Evolutionary conservation across 768 basidiomycete species (phyloP).

Genomic region (Asterophora parasitica): DNA sequence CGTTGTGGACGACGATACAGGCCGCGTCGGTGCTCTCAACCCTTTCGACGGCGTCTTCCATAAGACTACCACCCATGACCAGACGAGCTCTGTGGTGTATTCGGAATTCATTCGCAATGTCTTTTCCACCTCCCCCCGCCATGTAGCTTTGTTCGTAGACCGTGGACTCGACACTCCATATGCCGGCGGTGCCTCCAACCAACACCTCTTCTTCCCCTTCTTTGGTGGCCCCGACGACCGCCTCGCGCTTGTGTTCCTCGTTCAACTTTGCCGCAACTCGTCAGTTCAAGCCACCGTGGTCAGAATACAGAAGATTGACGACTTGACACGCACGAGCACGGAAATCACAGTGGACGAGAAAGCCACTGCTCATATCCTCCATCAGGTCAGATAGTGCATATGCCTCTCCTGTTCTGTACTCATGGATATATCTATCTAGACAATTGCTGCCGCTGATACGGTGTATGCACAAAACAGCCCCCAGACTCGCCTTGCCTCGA

Average conservation of each 20-base stretch:
- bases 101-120: constrained; percentile 84
- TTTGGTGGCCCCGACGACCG: constrained; percentile 95
- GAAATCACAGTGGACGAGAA: constrained; percentile 21
- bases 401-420: not conserved
- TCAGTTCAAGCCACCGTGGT: constrained; percentile 70
- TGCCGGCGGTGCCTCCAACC: constrained; percentile 20
- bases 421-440: constrained; percentile 27
- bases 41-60: constrained; percentile 83
- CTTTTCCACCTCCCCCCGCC: constrained; percentile 64
- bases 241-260: constrained; percentile 72
- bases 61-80: constrained; percentile 41
- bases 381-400: constrained; percentile 27
- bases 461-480: constrained; percentile 64
- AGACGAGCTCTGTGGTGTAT: constrained; percentile 53
- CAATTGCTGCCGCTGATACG: constrained; percentile 57
- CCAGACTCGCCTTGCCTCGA: constrained; percentile 64
- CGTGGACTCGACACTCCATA: constrained; percentile 40
- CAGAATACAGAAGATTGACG: constrained; percentile 47
- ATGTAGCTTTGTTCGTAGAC: constrained; percentile 87
- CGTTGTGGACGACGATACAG: constrained; percentile 21
- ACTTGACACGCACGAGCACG: constrained; percentile 24
- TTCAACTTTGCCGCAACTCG: constrained; percentile 67
- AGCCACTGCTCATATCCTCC: constrained; percentile 8
- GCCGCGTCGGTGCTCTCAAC: constrained; percentile 33
- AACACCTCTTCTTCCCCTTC: constrained; percentile 84